Base-by-base conservation (phyloP, 164 flowering plant genomes). In the Echeveria elegans region DNA sequence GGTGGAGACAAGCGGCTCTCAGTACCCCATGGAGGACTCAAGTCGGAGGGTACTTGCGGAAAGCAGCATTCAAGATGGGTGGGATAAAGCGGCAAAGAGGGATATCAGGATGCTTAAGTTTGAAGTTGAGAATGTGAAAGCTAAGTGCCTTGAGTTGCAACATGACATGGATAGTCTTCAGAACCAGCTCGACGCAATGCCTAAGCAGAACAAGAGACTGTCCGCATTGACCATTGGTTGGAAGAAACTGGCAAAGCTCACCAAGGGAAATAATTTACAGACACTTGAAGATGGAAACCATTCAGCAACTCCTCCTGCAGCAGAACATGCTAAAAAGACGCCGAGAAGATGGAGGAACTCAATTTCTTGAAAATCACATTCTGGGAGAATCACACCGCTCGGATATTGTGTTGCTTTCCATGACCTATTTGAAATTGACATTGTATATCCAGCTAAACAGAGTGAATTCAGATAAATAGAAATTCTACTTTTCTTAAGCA, bases 271-370 rank as follows among this genome's bases (percentile, higher is more conserved):
- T 14, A 31, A 84, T n/a, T n/a, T n/a, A n/a, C n/a, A n/a, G n/a
- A n/a, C n/a, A n/a, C n/a, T n/a, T n/a, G n/a, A n/a, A n/a, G n/a
- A n/a, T n/a, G n/a, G n/a, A n/a, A n/a, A n/a, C n/a, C n/a, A n/a
- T n/a, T n/a, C 82, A 61, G 63, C 67, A 1, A 77, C 81, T 14
- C 43, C 56, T 16, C 37, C 56, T 12, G 36, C 74, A 6, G 71
- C 71, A 26, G 88, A 84, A n/a, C 86, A 76, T 74, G 48, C 77
- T 15, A 77, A 76, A 70, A 94, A 86, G 78, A 70, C 81, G 5
- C 86, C 86, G 21, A 82, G 97, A 74, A 82, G 95, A 74, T 90
- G 97, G 97, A 86, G 96, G 71, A 94, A 94, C 68, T 91, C 98
- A 28, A 89, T 91, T 72, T 94, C 98, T 37, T 91, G 73, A 86